Evolutionary conservation across 2,329 filamentous ascomycete species (phyloP).

Genomic region (Colletotrichum orchidophilum): DNA sequence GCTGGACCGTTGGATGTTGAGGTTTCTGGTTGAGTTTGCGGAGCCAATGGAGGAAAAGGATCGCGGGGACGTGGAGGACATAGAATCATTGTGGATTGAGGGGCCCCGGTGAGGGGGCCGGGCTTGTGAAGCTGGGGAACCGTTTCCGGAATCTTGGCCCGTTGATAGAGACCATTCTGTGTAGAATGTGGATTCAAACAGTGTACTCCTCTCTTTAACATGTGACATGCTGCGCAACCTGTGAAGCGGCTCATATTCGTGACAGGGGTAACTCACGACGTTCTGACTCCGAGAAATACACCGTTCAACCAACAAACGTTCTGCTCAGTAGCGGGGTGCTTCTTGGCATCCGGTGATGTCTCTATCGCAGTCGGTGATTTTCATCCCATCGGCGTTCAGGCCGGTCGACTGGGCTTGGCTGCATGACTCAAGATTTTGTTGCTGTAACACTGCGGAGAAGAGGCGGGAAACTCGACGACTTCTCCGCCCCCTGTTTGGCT

Average conservation of each 20-base stretch:
- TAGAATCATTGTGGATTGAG: slow-evolving; percentile 36
- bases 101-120: slow-evolving; percentile 21
- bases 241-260: slow-evolving; percentile 9
- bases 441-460: slow-evolving; percentile 13
- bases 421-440: slow-evolving; percentile 22
- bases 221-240: not conserved
- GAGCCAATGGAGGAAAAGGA: slow-evolving; percentile 42
- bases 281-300: slow-evolving; percentile 16
- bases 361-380: not conserved
- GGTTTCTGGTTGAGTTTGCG: slow-evolving; percentile 46
- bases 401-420: not conserved
- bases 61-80: slow-evolving; percentile 32
- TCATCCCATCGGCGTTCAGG: not conserved
- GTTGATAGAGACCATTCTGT: not conserved
- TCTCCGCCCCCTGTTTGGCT: slow-evolving; percentile 21
- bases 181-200: not conserved
- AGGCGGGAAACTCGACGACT: slow-evolving; percentile 25
- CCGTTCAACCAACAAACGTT: not conserved
- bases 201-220: slow-evolving; percentile 3
- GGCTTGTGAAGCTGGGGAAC: slow-evolving; percentile 19
- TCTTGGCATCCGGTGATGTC: slow-evolving; percentile 12
- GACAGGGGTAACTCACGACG: not conserved
- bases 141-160: slow-evolving; percentile 26
- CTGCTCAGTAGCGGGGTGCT: not conserved
- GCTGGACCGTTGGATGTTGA: slow-evolving; percentile 53